Base-by-base conservation (phyloP, 192 early-diverging fungal genomes). In the Mortierella claussenii region DNA sequence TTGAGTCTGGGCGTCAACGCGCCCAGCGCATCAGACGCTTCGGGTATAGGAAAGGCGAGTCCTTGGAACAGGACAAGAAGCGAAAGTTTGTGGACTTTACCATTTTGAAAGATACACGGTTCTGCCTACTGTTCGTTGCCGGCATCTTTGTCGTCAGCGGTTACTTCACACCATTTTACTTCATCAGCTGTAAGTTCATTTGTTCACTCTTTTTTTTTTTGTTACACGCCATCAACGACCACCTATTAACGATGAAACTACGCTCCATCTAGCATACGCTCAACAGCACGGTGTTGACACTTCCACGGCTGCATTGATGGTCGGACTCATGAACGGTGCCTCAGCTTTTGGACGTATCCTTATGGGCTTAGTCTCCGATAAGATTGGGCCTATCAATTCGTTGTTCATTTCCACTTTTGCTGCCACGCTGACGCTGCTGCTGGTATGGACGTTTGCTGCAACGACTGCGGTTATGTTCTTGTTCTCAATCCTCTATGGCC, bases 321-420 rank as follows among this genome's bases (percentile, higher is more conserved):
- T 92, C 28, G 88, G 87, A 46, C 65, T 94, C 36, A 88, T 91
- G 81, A 88, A 85, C 36, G 91, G 82, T 27, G 70, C 82, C 15
- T 89, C 88, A 13, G 87, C 89, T 3, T 46, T 88, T 1, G 87
- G 86, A 15, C 85, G 91, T 31, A 85, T 92, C 62, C 62, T 79
- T 0, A 81, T 88, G 20, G 91, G 91, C 33, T 78, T 86, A 23
- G 54, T 88, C 24, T 88, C 89, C 1, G 86, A 86, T 40, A 49
- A 49, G 1, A 81, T 87, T 28, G 87, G 87, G 6, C 58, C 80
- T 34, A 82, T 88, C 62, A 88, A 88, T 32, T 80, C 85, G 17
- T 69, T 83, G 34, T 78, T 76, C 17, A 60, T 71, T 46, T 79
- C 74, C 24, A 83, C 82, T 8, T 79, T 85, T 42, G 52, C 80